A percentile compares a stretch with the other conserved stretches of the same genome.
These are phyloP conservation scores for Plasmodium reichenowi DNA, from an alignment of 169 alveolate species.

Conservation along the genomic window DNA sequence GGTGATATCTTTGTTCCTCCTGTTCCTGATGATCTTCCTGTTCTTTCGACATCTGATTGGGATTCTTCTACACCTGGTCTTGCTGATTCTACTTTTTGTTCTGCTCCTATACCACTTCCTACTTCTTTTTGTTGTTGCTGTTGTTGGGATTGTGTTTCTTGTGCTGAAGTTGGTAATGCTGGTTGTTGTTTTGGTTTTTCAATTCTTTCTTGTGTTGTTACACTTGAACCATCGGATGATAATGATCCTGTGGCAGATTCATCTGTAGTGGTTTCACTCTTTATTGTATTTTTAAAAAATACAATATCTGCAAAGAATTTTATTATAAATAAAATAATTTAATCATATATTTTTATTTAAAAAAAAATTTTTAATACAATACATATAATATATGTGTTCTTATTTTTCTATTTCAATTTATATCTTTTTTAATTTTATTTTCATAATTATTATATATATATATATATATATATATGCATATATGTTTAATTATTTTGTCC, in stretches of 20 bases:
- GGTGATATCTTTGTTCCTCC: not conserved
- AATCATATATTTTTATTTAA: slow-evolving; percentile 1
- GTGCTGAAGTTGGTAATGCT: not conserved
- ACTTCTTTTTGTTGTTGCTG: not conserved
- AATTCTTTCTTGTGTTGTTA: not conserved
- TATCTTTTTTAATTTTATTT: not conserved
- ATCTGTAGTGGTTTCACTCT: slow-evolving; percentile 3
- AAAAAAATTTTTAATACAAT: too few species aligned
- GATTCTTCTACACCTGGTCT: not conserved
- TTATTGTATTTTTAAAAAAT: slow-evolving; percentile 12
- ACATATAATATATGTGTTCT: not conserved
- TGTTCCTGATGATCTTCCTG: not conserved
- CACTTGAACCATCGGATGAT: not conserved
- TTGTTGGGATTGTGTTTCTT: too few species aligned
- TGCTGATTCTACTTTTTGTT: not conserved
- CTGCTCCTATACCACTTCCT: not conserved
- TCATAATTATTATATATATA: too few species aligned
- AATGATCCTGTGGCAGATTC: not conserved
- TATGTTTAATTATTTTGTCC: slow-evolving; percentile 10
- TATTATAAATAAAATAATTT: not conserved
- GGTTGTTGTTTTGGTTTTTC: not conserved
- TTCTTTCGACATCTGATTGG: not conserved
- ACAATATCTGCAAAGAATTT: slow-evolving; percentile 16
- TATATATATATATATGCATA: too few species aligned
- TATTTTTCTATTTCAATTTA: slow-evolving; percentile 5